Base-by-base conservation (phyloP, 1,139 yeast species). In the Taiozyma sp. region DNA sequence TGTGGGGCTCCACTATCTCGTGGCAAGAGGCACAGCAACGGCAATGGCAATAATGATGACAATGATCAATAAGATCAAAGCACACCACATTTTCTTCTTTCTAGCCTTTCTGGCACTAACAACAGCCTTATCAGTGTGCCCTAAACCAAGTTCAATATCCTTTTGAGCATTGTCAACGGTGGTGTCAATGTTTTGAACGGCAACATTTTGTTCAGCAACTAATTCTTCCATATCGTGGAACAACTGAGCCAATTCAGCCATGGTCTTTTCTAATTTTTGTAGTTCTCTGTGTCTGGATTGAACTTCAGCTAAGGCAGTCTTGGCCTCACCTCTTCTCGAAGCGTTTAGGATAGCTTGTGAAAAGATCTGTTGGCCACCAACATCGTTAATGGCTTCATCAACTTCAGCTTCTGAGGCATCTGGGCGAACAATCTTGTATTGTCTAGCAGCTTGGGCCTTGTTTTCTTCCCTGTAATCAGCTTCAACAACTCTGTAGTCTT, bases 151-250 rank as follows among this genome's bases (percentile, higher is more conserved):
- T 72, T 91, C 97, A 61, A 93, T 82, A 68, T 93, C 96, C 55
- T 81, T 84, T 70, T 90, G 97, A 39, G 97, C 98, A 50, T 77
- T 77, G 50, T 76, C 82, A 51, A 91, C 88, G 63, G 88, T 87
- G 60, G 87, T 83, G 67, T 88, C 91, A 61, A 90, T 84, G 65
- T 83, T 87, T 63, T 85, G 88, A 59, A 93, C 85, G 54, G 87
- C 85, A 62, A 83, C 91, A 68, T 90, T 97, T 74, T 93, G 99
- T 71, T 91, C 97, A 62, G 93, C 90, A 49, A 93, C 97, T 71
- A 93, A 77, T 65, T 89, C 90, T 73, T 93, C 97, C 96, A 93
- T 89, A 68, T 93, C 99, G 64, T 85, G 88, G 76, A 95, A 90
- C 65, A 93, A 80, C 73, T 88, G 96, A 45, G 96, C 89, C 68